phyloP scores from a whole-genome alignment of 2,329 filamentous ascomycete genomes.

The Anthostomella pinea region DNA sequence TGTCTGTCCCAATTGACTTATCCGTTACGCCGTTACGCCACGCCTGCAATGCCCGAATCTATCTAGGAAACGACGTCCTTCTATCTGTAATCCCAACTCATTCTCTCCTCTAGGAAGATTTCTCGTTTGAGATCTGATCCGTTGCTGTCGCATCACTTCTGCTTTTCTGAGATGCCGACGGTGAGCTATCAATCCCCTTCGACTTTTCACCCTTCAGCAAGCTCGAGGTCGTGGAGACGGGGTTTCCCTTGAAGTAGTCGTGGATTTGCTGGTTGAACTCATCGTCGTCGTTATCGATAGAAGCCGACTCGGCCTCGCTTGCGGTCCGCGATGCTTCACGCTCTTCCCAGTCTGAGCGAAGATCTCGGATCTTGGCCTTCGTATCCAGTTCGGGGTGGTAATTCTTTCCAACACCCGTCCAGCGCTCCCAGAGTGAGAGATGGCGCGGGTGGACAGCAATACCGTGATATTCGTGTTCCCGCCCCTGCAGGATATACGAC shows the following conservation, averaged over 20 bases:
- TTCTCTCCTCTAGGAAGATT: neutral
- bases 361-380: conserved; percentile 79
- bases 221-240: conserved; percentile 9
- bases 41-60: neutral
- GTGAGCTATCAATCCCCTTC: conserved; percentile 8
- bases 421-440: conserved; percentile 82
- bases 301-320: conserved; percentile 43
- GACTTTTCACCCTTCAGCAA: conserved; percentile 25
- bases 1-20: too few relatives aligned
- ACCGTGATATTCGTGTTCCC: conserved; percentile 82
- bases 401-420: conserved; percentile 72
- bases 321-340: conserved; percentile 45
- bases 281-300: conserved; percentile 42
- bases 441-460: conserved; percentile 89
- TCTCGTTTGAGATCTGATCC: neutral
- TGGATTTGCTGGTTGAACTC: conserved; percentile 53
- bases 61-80: neutral
- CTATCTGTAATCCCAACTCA: neutral
- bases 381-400: conserved; percentile 84
- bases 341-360: conserved; percentile 62
- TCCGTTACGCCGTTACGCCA: neutral
- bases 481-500: conserved; percentile 77
- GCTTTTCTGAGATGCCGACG: conserved; percentile 6
- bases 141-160: conserved; percentile 1
- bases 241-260: conserved; percentile 45